phyloP scores from a whole-genome alignment of 2,329 filamentous ascomycete species.

The Sarocladium oryzae region DNA sequence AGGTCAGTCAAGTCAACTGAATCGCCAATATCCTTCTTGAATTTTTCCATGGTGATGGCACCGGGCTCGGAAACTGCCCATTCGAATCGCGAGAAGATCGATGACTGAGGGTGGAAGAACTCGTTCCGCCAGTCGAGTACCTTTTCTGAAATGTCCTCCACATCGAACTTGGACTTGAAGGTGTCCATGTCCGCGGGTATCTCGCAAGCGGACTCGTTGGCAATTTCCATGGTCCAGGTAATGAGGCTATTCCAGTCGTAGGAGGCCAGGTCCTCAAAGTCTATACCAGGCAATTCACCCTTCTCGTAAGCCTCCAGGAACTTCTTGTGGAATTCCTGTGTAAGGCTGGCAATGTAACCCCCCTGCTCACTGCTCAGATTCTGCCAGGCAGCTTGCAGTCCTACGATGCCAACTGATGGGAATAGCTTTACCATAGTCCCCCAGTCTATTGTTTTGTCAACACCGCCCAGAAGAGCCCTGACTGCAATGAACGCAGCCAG shows the following conservation, averaged over 20 bases:
- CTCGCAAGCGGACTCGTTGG: conserved; percentile 36
- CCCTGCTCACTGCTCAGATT: conserved; percentile 19
- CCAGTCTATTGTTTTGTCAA: conserved; percentile 55
- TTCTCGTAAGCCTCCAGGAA: conserved; percentile 62
- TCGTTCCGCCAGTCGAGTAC: conserved; percentile 46
- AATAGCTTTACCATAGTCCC: conserved; percentile 51
- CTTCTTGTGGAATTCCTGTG: conserved; percentile 55
- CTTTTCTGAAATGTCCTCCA: conserved; percentile 28
- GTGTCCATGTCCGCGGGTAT: conserved; percentile 40
- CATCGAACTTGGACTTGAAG: conserved; percentile 37
- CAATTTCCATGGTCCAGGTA: conserved; percentile 56
- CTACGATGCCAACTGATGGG: conserved; percentile 43
- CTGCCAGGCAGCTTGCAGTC: conserved; percentile 50
- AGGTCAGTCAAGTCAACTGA: conserved; percentile 19
- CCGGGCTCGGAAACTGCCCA: conserved; percentile 44
- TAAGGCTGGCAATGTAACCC: conserved; percentile 47
- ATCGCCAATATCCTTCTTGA: background rate
- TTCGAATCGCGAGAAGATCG: conserved; percentile 51
- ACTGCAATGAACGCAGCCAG: conserved; percentile 53
- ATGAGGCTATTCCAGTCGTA: conserved; percentile 66
- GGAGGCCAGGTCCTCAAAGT: conserved; percentile 55
- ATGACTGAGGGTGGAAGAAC: conserved; percentile 48
- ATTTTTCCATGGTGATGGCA: conserved; percentile 21
- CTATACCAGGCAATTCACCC: conserved; percentile 52
- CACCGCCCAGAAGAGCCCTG: conserved; percentile 52